phyloP scores from a whole-genome alignment of 2,329 filamentous ascomycete species.

The Ustilaginoidea virens region DNA sequence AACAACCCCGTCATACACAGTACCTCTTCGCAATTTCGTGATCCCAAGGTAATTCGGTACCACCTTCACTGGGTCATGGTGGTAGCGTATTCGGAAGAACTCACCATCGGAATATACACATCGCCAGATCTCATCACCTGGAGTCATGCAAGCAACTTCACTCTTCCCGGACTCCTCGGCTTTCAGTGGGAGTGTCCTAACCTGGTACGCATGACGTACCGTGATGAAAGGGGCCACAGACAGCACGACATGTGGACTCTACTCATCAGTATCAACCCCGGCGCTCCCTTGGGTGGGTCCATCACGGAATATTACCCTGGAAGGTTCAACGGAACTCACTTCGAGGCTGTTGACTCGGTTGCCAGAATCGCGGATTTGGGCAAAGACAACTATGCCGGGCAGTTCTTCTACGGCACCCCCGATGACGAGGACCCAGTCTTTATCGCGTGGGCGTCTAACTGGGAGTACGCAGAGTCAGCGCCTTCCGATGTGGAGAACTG shows the following conservation, averaged over 20 bases:
- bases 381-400: slow-evolving; percentile 21
- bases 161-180: slow-evolving; percentile 33
- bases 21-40: slow-evolving; percentile 41
- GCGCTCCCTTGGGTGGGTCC: slow-evolving; percentile 39
- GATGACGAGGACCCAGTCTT: slow-evolving; percentile 14
- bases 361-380: slow-evolving; percentile 18
- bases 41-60: slow-evolving; percentile 50
- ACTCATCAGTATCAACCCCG: slow-evolving; percentile 39
- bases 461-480: slow-evolving; percentile 15
- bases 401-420: slow-evolving; percentile 16
- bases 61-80: slow-evolving; percentile 41
- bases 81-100: slow-evolving; percentile 34
- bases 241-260: slow-evolving; percentile 24
- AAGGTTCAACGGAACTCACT: slow-evolving; percentile 49
- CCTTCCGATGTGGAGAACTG: slow-evolving; percentile 17
- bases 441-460: slow-evolving; percentile 21
- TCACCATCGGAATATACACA: slow-evolving; percentile 44
- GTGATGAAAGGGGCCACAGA: slow-evolving; percentile 17
- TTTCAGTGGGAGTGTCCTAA: slow-evolving; percentile 50
- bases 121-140: slow-evolving; percentile 43
- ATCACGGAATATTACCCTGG: slow-evolving; percentile 41
- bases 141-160: slow-evolving; percentile 37
- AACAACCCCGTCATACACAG: slow-evolving; percentile 45
- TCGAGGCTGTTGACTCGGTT: slow-evolving; percentile 18
- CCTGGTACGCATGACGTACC: slow-evolving; percentile 35